These are phyloP conservation scores for Phytophthora idaei DNA, from an alignment of 352 stramenopile species.

Conservation along the genomic window DNA sequence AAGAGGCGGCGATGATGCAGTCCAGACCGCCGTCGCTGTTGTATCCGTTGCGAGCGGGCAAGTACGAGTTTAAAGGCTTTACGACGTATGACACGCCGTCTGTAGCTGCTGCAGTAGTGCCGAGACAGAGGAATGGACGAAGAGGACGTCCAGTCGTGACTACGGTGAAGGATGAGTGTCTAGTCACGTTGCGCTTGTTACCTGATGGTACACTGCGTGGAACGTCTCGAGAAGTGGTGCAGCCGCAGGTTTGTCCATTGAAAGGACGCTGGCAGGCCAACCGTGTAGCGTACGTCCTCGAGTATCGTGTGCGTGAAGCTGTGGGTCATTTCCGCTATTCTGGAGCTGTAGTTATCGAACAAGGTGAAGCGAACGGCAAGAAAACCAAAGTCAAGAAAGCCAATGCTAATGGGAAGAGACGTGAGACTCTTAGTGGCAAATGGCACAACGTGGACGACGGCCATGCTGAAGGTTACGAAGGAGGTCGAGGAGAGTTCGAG, in stretches of 20 bases:
- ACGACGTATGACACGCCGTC: slow-evolving; percentile 45
- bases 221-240: slow-evolving; percentile 61
- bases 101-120: neutral
- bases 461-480: slow-evolving; percentile 52
- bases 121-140: slow-evolving; percentile 25
- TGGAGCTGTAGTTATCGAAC: slow-evolving; percentile 43
- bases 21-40: slow-evolving; percentile 35
- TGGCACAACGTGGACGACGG: slow-evolving; percentile 68
- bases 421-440: slow-evolving; percentile 48
- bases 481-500: slow-evolving; percentile 64
- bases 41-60: slow-evolving; percentile 59
- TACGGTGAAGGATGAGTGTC: slow-evolving; percentile 55
- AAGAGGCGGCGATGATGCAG: slow-evolving; percentile 18
- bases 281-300: slow-evolving; percentile 60
- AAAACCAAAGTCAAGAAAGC: slow-evolving; percentile 10
- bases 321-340: slow-evolving; percentile 70
- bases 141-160: slow-evolving; percentile 18
- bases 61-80: slow-evolving; percentile 72
- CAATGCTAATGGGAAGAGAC: slow-evolving; percentile 16
- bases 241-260: slow-evolving; percentile 63
- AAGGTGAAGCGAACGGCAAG: slow-evolving; percentile 13
- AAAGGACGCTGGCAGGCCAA: slow-evolving; percentile 59
- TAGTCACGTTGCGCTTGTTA: slow-evolving; percentile 66
- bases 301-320: slow-evolving; percentile 71
- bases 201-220: slow-evolving; percentile 56